Evolutionary conservation across 257 asterid genomes (phyloP).

Genomic region (Solanum arcanum): DNA sequence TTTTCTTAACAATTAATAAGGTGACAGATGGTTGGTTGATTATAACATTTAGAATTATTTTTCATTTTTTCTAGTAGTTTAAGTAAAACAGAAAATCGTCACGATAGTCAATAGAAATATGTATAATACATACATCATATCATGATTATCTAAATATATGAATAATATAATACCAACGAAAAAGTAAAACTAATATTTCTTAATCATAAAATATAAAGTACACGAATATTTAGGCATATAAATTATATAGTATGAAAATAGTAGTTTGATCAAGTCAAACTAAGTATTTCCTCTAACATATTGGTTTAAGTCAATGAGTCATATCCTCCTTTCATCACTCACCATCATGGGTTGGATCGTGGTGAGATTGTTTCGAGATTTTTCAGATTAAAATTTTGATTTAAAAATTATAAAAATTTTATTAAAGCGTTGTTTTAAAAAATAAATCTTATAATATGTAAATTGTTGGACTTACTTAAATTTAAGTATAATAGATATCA

Average conservation of each 20-base stretch:
- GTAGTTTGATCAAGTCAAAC: constrained; percentile 10
- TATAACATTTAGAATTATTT: background rate
- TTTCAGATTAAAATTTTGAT: accelerated
- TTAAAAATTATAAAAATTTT: accelerated
- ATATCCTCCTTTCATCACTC: background rate
- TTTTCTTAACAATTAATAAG: background rate
- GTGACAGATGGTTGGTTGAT: background rate
- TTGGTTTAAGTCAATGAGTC: background rate
- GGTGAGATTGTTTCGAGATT: background rate
- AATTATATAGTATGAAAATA: background rate
- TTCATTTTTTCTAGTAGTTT: background rate
- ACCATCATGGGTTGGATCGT: background rate
- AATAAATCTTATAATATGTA: too few relatives aligned
- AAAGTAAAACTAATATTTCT: background rate
- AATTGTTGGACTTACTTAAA: accelerated
- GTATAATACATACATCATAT: background rate
- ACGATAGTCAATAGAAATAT: background rate
- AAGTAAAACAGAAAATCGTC: background rate
- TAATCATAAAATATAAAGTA: background rate
- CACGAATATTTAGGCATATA: background rate
- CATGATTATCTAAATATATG: background rate
- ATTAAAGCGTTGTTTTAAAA: accelerated
- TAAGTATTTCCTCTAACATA: background rate
- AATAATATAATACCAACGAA: background rate
- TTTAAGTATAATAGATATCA: too few relatives aligned